A percentile compares a stretch with the other conserved stretches of the same genome.
phyloP scores from a whole-genome alignment of 1,284 basidiomycete genomes.

The Fomitopsis pinicola region DNA sequence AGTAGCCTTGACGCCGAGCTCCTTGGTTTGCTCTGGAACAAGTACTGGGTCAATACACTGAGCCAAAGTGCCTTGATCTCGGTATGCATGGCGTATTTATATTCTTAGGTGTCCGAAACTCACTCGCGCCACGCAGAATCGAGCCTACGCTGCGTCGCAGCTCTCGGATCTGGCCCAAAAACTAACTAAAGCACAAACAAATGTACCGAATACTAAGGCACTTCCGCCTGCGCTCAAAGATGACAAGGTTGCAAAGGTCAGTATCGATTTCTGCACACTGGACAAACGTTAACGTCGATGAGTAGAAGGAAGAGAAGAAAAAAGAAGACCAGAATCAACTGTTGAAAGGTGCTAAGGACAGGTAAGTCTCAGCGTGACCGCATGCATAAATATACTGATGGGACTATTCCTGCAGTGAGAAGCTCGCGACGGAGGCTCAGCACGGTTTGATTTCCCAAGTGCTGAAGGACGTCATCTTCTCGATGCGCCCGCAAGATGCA shows the following conservation, averaged over 20 bases:
- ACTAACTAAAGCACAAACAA: slow-evolving; percentile 59
- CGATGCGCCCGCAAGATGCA: slow-evolving; percentile 39
- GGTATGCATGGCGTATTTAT: slow-evolving; percentile 42
- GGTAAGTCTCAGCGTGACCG: slow-evolving; percentile 40
- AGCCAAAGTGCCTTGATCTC: slow-evolving; percentile 89
- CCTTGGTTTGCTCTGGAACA: slow-evolving; percentile 93
- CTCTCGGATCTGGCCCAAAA: slow-evolving; percentile 87
- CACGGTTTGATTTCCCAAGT: slow-evolving; percentile 89
- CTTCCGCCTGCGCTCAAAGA: slow-evolving; percentile 48
- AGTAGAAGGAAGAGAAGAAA: slow-evolving; percentile 65
- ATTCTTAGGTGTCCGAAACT: not conserved
- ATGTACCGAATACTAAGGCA: slow-evolving; percentile 54
- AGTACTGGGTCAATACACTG: slow-evolving; percentile 98
- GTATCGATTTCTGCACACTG: not conserved
- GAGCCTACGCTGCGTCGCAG: slow-evolving; percentile 87
- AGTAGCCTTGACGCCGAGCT: slow-evolving; percentile 83
- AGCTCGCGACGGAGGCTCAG: slow-evolving; percentile 84
- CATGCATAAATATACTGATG: not conserved
- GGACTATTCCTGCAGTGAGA: slow-evolving; percentile 47
- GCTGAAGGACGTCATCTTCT: slow-evolving; percentile 84
- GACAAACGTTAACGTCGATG: slow-evolving; percentile 4
- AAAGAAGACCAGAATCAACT: slow-evolving; percentile 77
- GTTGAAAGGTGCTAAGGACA: slow-evolving; percentile 79
- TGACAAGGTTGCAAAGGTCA: slow-evolving; percentile 30
- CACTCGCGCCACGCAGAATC: slow-evolving; percentile 55